phyloP scores from a whole-genome alignment of 2,329 filamentous ascomycete species.

The Nemania sp. region DNA sequence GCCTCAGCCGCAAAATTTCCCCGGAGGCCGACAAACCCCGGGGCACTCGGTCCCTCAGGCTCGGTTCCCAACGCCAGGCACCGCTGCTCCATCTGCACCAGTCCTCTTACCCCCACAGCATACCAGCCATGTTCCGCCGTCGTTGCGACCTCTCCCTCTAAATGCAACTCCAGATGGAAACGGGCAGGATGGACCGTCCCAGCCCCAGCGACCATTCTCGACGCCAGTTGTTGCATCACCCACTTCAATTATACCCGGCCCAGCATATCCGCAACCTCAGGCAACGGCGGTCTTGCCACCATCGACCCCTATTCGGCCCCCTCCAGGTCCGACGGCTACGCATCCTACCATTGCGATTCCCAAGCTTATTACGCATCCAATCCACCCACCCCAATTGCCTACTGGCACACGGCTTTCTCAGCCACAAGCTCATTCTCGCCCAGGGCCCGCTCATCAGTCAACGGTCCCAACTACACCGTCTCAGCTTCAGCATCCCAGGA shows the following conservation, averaged over 20 bases:
- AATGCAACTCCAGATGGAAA: constrained; percentile 38
- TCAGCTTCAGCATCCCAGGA: constrained; percentile 29
- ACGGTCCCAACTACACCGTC: constrained; percentile 31
- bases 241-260: constrained; percentile 31
- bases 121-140: constrained; percentile 37
- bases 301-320: constrained; percentile 34
- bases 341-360: constrained; percentile 23
- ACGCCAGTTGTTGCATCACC: constrained; percentile 32
- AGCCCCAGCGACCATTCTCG: constrained; percentile 41
- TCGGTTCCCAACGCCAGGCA: constrained; percentile 41
- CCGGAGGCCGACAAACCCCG: constrained; percentile 28
- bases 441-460: constrained; percentile 23
- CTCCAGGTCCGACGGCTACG: constrained; percentile 25
- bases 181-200: constrained; percentile 39
- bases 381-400: constrained; percentile 31
- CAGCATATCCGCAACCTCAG: constrained; percentile 29
- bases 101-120: constrained; percentile 40
- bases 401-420: constrained; percentile 28
- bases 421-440: constrained; percentile 16
- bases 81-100: constrained; percentile 34
- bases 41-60: constrained; percentile 37
- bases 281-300: constrained; percentile 19
- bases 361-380: constrained; percentile 28
- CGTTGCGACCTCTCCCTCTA: constrained; percentile 35
- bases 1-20: constrained; percentile 32